These are phyloP conservation scores for Vaccinium macrocarpon DNA, from an alignment of 148 eudicot genomes.

Conservation along the genomic window DNA sequence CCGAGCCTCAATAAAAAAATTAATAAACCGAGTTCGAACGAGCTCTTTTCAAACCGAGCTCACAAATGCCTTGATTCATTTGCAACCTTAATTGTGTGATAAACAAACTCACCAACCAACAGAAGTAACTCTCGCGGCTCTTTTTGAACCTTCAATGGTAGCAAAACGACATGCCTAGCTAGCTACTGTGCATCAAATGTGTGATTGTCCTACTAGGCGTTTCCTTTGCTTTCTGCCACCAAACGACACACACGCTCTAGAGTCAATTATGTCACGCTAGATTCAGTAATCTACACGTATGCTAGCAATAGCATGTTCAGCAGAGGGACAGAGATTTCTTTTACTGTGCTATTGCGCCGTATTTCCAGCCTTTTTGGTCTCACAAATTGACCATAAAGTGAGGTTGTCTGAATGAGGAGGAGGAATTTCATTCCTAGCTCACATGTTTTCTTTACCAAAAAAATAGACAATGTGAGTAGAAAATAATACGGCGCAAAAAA, in stretches of 20 bases:
- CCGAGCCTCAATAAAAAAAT: no score
- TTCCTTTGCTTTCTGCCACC: slow-evolving; percentile 11
- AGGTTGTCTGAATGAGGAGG: background rate
- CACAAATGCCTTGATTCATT: no score
- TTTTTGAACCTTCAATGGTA: background rate
- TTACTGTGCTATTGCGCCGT: background rate
- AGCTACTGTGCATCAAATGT: background rate
- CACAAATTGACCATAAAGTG: background rate
- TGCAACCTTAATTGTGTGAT: no score
- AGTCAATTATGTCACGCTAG: background rate
- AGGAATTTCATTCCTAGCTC: background rate
- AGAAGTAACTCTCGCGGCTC: background rate
- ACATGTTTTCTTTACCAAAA: no score
- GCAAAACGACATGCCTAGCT: background rate
- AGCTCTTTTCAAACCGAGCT: no score
- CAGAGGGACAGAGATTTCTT: no score
- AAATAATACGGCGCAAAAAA: no score
- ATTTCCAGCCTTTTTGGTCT: background rate
- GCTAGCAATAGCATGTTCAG: background rate
- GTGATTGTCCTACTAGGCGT: background rate
- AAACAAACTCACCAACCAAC: no score
- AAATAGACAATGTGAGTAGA: no score
- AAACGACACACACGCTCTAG: background rate
- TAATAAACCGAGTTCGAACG: no score
- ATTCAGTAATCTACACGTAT: slow-evolving; percentile 7